Percentiles rank a stretch among this genome's conserved stretches.
Evolutionary conservation across 2,329 filamentous ascomycete species (phyloP).

Genomic region (Incumbomyces lentus): DNA sequence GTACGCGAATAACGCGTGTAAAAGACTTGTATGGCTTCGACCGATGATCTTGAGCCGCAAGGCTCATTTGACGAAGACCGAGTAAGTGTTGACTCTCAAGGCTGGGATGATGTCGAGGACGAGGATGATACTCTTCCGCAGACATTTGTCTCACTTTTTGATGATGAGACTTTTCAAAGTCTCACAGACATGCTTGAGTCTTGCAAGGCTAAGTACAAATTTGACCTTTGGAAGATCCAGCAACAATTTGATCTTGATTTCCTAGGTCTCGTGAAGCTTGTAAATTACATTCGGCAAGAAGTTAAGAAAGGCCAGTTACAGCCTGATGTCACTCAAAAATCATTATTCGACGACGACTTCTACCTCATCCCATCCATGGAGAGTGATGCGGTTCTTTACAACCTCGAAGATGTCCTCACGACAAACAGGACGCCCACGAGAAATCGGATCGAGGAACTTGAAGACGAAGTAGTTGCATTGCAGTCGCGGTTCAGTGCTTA

Average conservation of each 20-base stretch:
- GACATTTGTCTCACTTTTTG: slow-evolving; percentile 57
- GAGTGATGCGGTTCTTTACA: slow-evolving; percentile 81
- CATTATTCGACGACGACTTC: slow-evolving; percentile 63
- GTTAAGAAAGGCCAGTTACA: slow-evolving; percentile 35
- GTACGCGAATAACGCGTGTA: no score
- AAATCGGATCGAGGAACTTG: slow-evolving; percentile 47
- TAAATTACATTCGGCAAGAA: slow-evolving; percentile 54
- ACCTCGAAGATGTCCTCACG: slow-evolving; percentile 63
- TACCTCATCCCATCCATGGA: slow-evolving; percentile 77
- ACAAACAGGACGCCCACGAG: slow-evolving; percentile 21
- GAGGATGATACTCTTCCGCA: slow-evolving; percentile 54
- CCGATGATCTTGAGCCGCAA: background rate
- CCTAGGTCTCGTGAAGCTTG: slow-evolving; percentile 60
- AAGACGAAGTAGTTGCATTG: slow-evolving; percentile 51
- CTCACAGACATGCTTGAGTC: slow-evolving; percentile 56
- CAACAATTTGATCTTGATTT: slow-evolving; percentile 55
- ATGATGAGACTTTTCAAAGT: slow-evolving; percentile 55
- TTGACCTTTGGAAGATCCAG: slow-evolving; percentile 55
- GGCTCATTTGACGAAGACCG: slow-evolving; percentile 17
- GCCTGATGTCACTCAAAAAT: slow-evolving; percentile 49
- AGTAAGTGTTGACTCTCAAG: slow-evolving; percentile 36
- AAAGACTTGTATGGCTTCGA: no score
- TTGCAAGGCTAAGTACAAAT: slow-evolving; percentile 54
- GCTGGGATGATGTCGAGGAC: slow-evolving; percentile 41
- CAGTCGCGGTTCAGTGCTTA: slow-evolving; percentile 56